Base-by-base conservation (phyloP, 257 asterid genomes). In the Osmanthus fragrans region DNA sequence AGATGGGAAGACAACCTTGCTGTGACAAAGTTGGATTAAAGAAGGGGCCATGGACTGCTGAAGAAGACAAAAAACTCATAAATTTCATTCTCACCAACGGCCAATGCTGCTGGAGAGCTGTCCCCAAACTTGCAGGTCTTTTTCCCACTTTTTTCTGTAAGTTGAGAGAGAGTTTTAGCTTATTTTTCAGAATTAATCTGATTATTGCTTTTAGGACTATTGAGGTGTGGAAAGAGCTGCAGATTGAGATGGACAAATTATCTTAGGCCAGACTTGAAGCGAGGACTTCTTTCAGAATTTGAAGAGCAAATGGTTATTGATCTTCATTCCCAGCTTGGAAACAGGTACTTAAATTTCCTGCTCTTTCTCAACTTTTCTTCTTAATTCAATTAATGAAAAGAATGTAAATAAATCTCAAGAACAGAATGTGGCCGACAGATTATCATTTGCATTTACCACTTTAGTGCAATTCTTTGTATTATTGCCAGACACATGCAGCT, bases 101-200 rank as follows among this genome's bases (percentile, higher is more conserved):
- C 84, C 99, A 94, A 90, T 91, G 99, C 83, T 94, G 97, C 86
- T 94, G 99, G 99, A 89, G 99, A 77, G 95, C 97, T 87, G 89
- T 94, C 75, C 99, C 99, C 45, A 92, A 94, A 81, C 94, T 94
- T 36, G 97, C 99, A 81, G 98, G 98, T 94, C 33, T 6, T 19
- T 56, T 1, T 3, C 25, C 63, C 21, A 54, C 3, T 19, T 56
- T 56, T 49, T 19, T 19, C 21, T 37, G 1, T 7, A 37, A 37
- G 40, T 7, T 37, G 66, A 73, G 23, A 73, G 19, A 11, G 33
- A 49, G 27, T 49, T 49, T 32, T 7, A 29, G 34, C 12, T 29
- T 5, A 60, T 16, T 23, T 0, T 27, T 54, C 25, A 27, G 13
- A 68, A 33, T 40, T 40, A 40, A 40, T 4, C 23, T 16, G 5